Base-by-base conservation (phyloP, 2,329 filamentous ascomycete genomes). In the Epichloe sylvatica region DNA sequence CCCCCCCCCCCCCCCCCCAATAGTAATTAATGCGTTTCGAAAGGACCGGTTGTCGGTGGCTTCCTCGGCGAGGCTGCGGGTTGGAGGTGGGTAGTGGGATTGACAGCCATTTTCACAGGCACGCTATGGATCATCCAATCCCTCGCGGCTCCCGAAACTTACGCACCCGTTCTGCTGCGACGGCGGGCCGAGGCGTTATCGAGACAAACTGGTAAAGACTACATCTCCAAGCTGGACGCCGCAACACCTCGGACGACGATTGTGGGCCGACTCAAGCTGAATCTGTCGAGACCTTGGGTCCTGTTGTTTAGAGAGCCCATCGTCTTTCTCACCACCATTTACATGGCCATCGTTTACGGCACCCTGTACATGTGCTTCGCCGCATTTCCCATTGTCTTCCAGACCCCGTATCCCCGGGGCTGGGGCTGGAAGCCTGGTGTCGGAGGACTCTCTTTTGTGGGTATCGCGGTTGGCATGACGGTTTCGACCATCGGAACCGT, bases 221-320 rank as follows among this genome's bases (percentile, higher is more conserved):
- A 81, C 62, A 66, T 70, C 35, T 75, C 73, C 48, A 71, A 70
- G 53, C 52, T 70, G 17, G 74, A 76, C 44, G 63, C 63, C 17
- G 65, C 69, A 17, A 64, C 68, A 45, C 70, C 71, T 30, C 67
- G 64, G 38, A 60, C 68, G 25, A 66, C 66, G 4, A 56, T 77
- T n/a, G 60, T 59, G 7, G 61, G 71, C 49, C 72, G 76, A 38
- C 75, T 83, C 60, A 71, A 71, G 49, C 71, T 73, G 2, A 73
- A 77, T 4, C 68, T 84, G n/a, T 65, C 72, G 39, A 72, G 81
- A 1, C 82, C 82, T 1, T 83, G 78, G 78, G 64, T 80, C 37
- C 67, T 86, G 5, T 70, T 86, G 1, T 79, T 85, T 67, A 66
- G 65, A 47, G 81, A 86, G 57, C 81, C 81, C 5, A 84, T 85